Evolutionary conservation across 1,284 basidiomycete species (phyloP).

Genomic region (Cystobasidium slooffiae): DNA sequence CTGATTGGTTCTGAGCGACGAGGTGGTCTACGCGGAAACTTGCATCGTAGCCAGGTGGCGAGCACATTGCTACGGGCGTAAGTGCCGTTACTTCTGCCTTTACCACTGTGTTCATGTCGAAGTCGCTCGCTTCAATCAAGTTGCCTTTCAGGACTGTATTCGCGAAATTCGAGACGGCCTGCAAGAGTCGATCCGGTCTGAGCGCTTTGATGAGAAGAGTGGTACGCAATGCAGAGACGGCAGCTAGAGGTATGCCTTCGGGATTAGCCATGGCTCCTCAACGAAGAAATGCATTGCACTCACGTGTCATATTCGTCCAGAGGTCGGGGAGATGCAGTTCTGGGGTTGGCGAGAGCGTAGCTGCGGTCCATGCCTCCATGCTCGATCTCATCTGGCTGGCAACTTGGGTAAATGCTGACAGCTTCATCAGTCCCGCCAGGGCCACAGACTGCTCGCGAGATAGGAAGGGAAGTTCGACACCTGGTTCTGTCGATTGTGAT

Average conservation of each 20-base stretch:
- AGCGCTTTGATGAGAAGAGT: constrained; percentile 84
- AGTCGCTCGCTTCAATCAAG: constrained; percentile 70
- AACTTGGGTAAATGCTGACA: constrained; percentile 75
- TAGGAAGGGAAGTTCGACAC: constrained; percentile 4
- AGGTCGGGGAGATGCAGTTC: constrained; percentile 67
- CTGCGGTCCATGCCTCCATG: constrained; percentile 73
- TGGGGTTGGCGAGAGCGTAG: constrained; percentile 72
- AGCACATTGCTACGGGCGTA: constrained; percentile 86
- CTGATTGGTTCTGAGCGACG: constrained; percentile 69
- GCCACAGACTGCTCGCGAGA: constrained; percentile 66
- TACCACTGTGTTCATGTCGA: constrained; percentile 77
- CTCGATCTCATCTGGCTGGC: constrained; percentile 69
- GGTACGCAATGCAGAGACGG: constrained; percentile 62
- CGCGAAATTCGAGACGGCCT: constrained; percentile 77
- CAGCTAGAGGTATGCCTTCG: background rate
- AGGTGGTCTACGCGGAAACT: constrained; percentile 92
- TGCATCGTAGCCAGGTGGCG: constrained; percentile 94
- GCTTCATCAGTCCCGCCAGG: constrained; percentile 53
- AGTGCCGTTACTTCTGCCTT: constrained; percentile 74
- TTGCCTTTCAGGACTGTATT: constrained; percentile 76
- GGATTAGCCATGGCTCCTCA: background rate
- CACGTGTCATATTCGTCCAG: constrained; percentile 46
- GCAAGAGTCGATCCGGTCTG: constrained; percentile 83
- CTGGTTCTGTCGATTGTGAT: background rate
- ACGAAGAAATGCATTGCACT: background rate